These are phyloP conservation scores for Gaeumannomyces sp. DNA, from an alignment of 2,329 filamentous ascomycete genomes.

Conservation along the genomic window DNA sequence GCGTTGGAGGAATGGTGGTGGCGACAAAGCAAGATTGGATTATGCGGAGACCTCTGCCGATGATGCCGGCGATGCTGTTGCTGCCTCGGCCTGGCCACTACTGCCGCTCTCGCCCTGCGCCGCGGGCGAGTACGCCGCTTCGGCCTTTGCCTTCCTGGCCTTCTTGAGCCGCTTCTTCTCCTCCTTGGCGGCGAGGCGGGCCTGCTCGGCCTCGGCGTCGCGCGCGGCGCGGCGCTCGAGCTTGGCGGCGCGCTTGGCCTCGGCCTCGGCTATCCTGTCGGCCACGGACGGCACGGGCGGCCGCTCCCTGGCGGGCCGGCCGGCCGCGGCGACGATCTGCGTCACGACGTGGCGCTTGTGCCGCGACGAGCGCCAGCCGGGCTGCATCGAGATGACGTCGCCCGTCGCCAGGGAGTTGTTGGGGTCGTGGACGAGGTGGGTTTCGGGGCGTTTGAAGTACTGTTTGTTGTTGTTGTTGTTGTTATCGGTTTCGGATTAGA, in stretches of 20 bases:
- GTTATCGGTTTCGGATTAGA: too few relatives aligned
- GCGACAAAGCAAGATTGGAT: background rate
- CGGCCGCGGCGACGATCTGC: conserved; percentile 64
- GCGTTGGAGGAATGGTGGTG: background rate
- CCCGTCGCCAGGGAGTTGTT: conserved; percentile 65
- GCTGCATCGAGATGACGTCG: conserved; percentile 66
- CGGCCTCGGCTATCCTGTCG: conserved; percentile 50
- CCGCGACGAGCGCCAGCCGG: conserved; percentile 59
- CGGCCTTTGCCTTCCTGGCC: conserved; percentile 7
- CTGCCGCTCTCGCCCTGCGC: background rate
- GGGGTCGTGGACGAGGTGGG: conserved; percentile 73
- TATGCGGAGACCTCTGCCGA: background rate
- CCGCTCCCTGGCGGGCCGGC: conserved; percentile 55
- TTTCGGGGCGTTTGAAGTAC: conserved; percentile 58
- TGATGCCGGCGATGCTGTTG: background rate
- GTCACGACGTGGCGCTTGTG: conserved; percentile 69
- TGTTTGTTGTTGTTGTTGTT: conserved; percentile 26
- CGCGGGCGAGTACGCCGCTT: background rate
- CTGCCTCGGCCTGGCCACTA: too few relatives aligned
- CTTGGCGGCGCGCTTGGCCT: conserved; percentile 51
- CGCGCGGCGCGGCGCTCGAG: conserved; percentile 41
- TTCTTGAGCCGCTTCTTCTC: conserved; percentile 4
- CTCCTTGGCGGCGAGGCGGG: conserved; percentile 6
- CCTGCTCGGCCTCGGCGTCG: conserved; percentile 16
- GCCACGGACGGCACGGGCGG: conserved; percentile 59